Evolutionary conservation across 2,329 filamentous ascomycete genomes (phyloP).

Genomic region (Calonectria pauciramosa): DNA sequence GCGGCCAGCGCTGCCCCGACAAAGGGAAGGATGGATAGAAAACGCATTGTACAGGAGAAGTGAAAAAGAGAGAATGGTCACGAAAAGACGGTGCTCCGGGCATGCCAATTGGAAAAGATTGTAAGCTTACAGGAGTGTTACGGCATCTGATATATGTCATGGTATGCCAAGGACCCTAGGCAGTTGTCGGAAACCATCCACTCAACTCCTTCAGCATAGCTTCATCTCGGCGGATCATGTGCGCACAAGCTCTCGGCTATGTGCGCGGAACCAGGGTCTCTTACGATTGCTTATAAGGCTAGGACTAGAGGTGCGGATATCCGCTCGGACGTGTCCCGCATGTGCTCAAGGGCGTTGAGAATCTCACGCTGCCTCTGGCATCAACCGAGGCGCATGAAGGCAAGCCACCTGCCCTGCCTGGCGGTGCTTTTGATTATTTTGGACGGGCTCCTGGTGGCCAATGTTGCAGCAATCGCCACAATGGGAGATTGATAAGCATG

Average conservation of each 20-base stretch:
- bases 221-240: constrained; percentile 8
- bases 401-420: constrained; percentile 1
- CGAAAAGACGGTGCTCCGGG: background rate
- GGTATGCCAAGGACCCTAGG: background rate
- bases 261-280: background rate
- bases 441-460: background rate
- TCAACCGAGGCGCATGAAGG: background rate
- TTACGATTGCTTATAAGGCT: background rate
- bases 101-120: background rate
- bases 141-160: constrained; percentile 10
- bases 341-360: background rate
- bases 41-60: constrained; percentile 28
- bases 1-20: constrained; percentile 38
- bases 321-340: constrained; percentile 12
- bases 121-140: background rate
- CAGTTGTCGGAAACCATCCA: background rate
- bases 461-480: constrained; percentile 1
- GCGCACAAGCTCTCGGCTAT: background rate
- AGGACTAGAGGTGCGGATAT: background rate
- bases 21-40: constrained; percentile 34
- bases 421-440: background rate
- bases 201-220: background rate
- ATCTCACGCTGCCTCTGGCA: background rate
- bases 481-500: background rate
- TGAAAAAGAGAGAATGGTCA: background rate